Conservation (phyloP, 176 grass and related monocot genomes). For the Poa pratensis region DNA sequence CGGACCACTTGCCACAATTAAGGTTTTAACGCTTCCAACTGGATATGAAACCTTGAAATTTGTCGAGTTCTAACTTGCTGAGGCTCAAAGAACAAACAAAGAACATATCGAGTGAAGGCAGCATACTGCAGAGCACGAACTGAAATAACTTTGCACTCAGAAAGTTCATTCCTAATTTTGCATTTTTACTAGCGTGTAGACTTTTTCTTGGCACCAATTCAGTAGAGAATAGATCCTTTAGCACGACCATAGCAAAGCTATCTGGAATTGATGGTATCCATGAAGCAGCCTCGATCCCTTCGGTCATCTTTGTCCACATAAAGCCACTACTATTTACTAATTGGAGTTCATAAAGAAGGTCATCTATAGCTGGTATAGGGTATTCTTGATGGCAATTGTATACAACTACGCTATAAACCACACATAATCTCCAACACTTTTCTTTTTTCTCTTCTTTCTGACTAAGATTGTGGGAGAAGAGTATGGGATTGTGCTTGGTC, state of each 20-base stretch:
- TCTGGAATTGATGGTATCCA: slow-evolving; percentile 32
- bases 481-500: too few relatives aligned
- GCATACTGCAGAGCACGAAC: slow-evolving; percentile 21
- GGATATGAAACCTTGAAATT: neutral
- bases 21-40: neutral
- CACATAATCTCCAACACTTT: too few relatives aligned
- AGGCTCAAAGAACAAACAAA: neutral
- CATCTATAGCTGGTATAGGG: too few relatives aligned
- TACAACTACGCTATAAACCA: too few relatives aligned
- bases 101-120: neutral
- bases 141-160: slow-evolving; percentile 19
- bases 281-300: slow-evolving; percentile 24
- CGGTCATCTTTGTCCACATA: neutral
- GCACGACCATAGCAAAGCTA: slow-evolving; percentile 12
- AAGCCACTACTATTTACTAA: neutral
- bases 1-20: neutral
- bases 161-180: slow-evolving; percentile 22
- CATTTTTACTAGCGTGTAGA: slow-evolving; percentile 26
- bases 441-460: too few relatives aligned
- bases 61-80: neutral
- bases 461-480: too few relatives aligned
- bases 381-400: too few relatives aligned
- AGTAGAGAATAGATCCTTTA: slow-evolving; percentile 34
- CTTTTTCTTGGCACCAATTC: neutral
- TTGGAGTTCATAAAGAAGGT: too few relatives aligned